phyloP scores from a whole-genome alignment of 2,329 filamentous ascomycete genomes.

The Gaeumannomyces sp. region DNA sequence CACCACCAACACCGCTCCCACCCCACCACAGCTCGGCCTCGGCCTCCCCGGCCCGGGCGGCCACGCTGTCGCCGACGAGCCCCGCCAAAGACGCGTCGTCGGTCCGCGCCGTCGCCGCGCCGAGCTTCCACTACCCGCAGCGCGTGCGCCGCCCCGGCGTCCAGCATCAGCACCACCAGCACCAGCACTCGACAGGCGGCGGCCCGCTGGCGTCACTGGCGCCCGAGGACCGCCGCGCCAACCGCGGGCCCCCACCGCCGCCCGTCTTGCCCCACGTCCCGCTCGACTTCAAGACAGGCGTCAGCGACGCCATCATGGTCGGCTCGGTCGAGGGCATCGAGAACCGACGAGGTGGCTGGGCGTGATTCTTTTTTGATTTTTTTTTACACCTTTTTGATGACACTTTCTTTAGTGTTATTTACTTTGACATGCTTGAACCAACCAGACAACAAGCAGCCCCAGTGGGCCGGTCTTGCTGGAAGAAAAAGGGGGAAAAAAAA shows the following conservation, averaged over 20 bases:
- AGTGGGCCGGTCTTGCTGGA: neutral
- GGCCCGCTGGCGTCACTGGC: slow-evolving; percentile 3
- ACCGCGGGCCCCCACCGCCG: neutral
- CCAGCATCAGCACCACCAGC: neutral
- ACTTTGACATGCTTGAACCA: neutral
- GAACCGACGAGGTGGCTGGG: slow-evolving; percentile 4
- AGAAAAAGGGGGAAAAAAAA: neutral
- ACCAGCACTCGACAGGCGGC: neutral
- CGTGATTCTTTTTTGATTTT: neutral
- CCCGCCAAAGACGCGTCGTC: slow-evolving; percentile 1
- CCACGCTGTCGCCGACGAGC: too few species aligned
- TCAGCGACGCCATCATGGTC: slow-evolving; percentile 6
- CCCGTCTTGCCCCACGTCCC: neutral
- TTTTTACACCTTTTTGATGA: too few species aligned
- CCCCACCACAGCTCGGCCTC: neutral
- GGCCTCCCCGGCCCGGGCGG: neutral
- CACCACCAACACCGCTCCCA: neutral
- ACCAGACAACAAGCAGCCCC: neutral
- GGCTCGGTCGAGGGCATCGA: neutral
- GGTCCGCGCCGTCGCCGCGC: slow-evolving; percentile 14
- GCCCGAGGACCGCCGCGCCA: slow-evolving; percentile 1
- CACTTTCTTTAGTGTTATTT: neutral
- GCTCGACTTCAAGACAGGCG: neutral
- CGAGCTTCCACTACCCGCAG: slow-evolving; percentile 26
- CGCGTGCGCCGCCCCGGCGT: slow-evolving; percentile 15